Percentiles rank a stretch among this genome's conserved stretches.
Evolutionary conservation across 2,329 filamentous ascomycete species (phyloP).

Genomic region (Verticillium dahliae): DNA sequence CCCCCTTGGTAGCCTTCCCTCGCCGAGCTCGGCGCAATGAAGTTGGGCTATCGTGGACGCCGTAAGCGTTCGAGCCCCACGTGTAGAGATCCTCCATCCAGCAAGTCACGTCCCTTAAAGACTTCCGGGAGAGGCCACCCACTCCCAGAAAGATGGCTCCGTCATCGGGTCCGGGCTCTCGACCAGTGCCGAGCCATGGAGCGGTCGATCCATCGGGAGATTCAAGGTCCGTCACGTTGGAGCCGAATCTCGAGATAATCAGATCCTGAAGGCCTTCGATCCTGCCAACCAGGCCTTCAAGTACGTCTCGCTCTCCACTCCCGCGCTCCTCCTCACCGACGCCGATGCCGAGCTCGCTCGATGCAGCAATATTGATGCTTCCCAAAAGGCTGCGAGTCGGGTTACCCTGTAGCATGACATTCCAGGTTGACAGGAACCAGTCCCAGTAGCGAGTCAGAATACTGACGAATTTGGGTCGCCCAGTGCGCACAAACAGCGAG

Average conservation of each 20-base stretch:
- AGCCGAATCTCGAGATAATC: conserved; percentile 78
- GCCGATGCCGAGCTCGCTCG: conserved; percentile 85
- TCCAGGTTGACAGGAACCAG: conserved; percentile 65
- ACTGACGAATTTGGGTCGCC: conserved; percentile 62
- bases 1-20: conserved; percentile 19
- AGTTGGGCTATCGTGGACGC: conserved; percentile 71
- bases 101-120: conserved; percentile 64
- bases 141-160: conserved; percentile 82
- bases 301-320: conserved; percentile 85
- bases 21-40: conserved; percentile 50
- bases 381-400: conserved; percentile 73
- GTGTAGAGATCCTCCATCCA: conserved; percentile 89
- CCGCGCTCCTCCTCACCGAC: conserved; percentile 95
- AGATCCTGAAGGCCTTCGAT: conserved; percentile 84
- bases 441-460: conserved; percentile 80
- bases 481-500: conserved; percentile 58
- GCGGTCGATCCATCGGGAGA: conserved; percentile 7
- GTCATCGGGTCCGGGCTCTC: conserved; percentile 63
- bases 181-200: conserved; percentile 68
- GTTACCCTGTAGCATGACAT: conserved; percentile 84
- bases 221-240: conserved; percentile 19
- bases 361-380: conserved; percentile 81
- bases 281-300: conserved; percentile 77
- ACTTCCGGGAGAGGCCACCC: conserved; percentile 64
- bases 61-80: conserved; percentile 80